Percentiles rank a stretch among this genome's conserved stretches.
Conservation (phyloP, 805 yeast genomes). For the Wickerhamomyces xylosicus region DNA sequence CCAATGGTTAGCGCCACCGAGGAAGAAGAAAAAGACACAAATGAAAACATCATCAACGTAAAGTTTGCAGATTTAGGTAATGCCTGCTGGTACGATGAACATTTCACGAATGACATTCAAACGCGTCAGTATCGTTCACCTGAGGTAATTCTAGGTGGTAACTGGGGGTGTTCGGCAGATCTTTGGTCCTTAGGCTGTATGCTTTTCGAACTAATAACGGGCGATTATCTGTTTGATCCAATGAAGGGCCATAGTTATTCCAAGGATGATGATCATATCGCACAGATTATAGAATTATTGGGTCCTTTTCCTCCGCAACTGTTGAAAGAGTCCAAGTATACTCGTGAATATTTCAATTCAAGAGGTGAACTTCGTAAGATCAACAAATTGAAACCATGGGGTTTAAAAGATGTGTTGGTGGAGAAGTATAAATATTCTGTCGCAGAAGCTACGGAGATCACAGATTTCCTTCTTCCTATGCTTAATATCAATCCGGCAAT, state of each 20-base stretch:
- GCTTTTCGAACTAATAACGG: conserved; percentile 83
- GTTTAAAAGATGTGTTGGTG: conserved; percentile 62
- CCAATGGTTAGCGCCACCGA: no score
- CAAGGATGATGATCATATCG: conserved; percentile 93
- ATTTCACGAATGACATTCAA: conserved; percentile 62
- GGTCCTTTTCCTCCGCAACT: conserved; percentile 57
- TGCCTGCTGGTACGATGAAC: conserved; percentile 59
- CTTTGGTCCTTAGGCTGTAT: conserved; percentile 95
- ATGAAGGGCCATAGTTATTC: conserved; percentile 58
- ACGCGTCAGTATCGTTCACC: conserved; percentile 79
- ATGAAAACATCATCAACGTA: conserved; percentile 52
- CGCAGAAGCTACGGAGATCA: conserved; percentile 58
- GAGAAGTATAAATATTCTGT: conserved; percentile 77
- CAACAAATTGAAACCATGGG: conserved; percentile 82
- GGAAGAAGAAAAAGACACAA: conserved; percentile 1
- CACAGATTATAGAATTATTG: conserved; percentile 81
- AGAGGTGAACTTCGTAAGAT: conserved; percentile 71
- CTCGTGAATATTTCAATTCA: conserved; percentile 53
- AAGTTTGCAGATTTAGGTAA: conserved; percentile 86
- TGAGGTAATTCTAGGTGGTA: conserved; percentile 67
- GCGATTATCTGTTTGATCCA: conserved; percentile 92
- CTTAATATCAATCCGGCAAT: conserved; percentile 63
- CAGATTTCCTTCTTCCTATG: conserved; percentile 81
- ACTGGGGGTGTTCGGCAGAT: conserved; percentile 95
- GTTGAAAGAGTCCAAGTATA: conserved; percentile 49